Percentiles rank a stretch among this genome's conserved stretches.
phyloP scores from a whole-genome alignment of 202 grass and related monocot genomes.

The Panicum virgatum region DNA sequence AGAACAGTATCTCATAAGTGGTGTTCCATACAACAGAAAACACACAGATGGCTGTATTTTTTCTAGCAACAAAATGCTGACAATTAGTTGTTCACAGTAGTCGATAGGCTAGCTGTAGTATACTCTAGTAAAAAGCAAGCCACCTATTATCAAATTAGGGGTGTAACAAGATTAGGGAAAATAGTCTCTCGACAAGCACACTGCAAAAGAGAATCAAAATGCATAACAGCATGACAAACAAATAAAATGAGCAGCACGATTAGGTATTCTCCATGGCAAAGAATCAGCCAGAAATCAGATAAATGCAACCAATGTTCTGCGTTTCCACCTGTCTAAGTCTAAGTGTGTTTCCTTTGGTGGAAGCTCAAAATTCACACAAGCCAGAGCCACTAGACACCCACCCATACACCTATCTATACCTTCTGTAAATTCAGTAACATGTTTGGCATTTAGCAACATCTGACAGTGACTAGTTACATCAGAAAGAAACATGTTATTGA shows the following conservation, averaged over 20 bases:
- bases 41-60: not conserved
- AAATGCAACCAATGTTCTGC: not conserved
- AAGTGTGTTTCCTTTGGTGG: not conserved
- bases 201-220: not conserved
- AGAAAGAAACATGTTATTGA: constrained; percentile 14
- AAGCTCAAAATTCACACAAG: not conserved
- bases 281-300: not conserved
- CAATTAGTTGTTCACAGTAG: not conserved
- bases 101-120: not conserved
- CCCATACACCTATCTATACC: not conserved
- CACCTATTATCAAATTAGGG: not conserved
- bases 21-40: not conserved
- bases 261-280: not conserved
- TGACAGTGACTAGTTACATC: not conserved
- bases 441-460: too few species aligned
- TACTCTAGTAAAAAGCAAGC: not conserved
- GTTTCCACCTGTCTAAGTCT: not conserved
- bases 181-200: not conserved
- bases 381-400: not conserved
- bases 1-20: not conserved
- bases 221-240: not conserved
- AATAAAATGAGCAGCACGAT: not conserved
- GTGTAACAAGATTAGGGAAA: not conserved
- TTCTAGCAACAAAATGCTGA: not conserved
- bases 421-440: not conserved